phyloP scores from a whole-genome alignment of 2,329 filamentous ascomycete genomes.

The Penicillium corylophilum region DNA sequence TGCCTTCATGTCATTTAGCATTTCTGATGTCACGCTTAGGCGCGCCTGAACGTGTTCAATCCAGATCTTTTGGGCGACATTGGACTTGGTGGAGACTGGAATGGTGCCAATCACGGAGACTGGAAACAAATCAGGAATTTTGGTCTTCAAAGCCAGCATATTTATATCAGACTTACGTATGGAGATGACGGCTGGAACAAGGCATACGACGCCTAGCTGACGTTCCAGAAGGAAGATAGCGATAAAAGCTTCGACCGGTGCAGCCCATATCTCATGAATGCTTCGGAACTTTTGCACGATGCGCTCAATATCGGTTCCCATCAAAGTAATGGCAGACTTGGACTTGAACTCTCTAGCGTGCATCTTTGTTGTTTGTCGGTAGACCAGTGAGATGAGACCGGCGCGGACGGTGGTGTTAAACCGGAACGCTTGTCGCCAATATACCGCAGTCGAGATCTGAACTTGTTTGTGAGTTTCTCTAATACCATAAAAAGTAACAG shows the following conservation, averaged over 20 bases:
- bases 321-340: slow-evolving; percentile 43
- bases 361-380: slow-evolving; percentile 43
- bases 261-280: slow-evolving; percentile 37
- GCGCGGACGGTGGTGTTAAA: slow-evolving; percentile 30
- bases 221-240: slow-evolving; percentile 35
- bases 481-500: background rate
- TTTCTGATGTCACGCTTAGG: slow-evolving; percentile 40
- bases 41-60: slow-evolving; percentile 43
- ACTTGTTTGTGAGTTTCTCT: background rate
- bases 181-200: slow-evolving; percentile 34
- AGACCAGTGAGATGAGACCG: slow-evolving; percentile 44
- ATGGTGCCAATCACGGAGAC: slow-evolving; percentile 6
- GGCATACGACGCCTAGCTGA: slow-evolving; percentile 34
- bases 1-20: slow-evolving; percentile 45
- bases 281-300: slow-evolving; percentile 24
- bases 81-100: slow-evolving; percentile 7
- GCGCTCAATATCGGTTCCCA: slow-evolving; percentile 46
- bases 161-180: slow-evolving; percentile 18
- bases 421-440: slow-evolving; percentile 29
- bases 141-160: too few species aligned
- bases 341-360: slow-evolving; percentile 33
- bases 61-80: slow-evolving; percentile 37
- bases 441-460: slow-evolving; percentile 24
- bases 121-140: background rate
- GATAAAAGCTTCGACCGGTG: slow-evolving; percentile 38